Percentiles rank a stretch among this genome's conserved stretches.
Evolutionary conservation across 2,329 filamentous ascomycete species (phyloP).

Genomic region (Ascosphaera apis): DNA sequence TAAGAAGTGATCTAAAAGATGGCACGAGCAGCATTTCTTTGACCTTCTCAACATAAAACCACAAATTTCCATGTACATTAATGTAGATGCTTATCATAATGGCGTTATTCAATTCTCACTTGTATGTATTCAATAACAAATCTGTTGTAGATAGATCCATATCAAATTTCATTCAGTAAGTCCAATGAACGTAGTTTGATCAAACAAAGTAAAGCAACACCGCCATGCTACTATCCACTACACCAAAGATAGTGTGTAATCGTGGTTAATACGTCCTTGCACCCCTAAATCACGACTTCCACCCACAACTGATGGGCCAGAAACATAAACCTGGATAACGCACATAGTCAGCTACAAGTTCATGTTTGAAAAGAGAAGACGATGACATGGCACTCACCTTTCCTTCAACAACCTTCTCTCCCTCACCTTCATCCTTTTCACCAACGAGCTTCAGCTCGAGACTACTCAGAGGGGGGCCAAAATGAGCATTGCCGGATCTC

Average conservation of each 20-base stretch:
- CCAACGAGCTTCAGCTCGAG: constrained; percentile 49
- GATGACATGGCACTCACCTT: constrained; percentile 27
- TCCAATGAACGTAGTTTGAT: too few relatives aligned
- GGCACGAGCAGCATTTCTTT: too few relatives aligned
- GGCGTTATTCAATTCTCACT: too few relatives aligned
- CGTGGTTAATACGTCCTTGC: constrained; percentile 40
- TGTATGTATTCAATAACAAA: too few relatives aligned
- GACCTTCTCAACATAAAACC: too few relatives aligned
- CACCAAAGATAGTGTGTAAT: constrained; percentile 44
- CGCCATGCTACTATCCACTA: too few relatives aligned
- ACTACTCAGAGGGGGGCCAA: constrained; percentile 59
- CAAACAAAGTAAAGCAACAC: too few relatives aligned
- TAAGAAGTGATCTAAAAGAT: constrained; percentile 4
- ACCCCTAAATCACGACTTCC: constrained; percentile 40
- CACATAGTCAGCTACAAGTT: constrained; percentile 4
- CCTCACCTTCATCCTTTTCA: constrained; percentile 12
- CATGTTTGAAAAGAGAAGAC: not conserved
- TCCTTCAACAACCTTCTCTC: constrained; percentile 27
- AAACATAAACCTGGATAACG: constrained; percentile 38
- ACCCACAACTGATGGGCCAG: constrained; percentile 50
- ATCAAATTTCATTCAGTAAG: too few relatives aligned
- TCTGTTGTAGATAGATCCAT: too few relatives aligned
- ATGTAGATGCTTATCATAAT: too few relatives aligned
- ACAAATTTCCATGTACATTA: too few relatives aligned
- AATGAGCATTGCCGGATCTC: constrained; percentile 34